Conservation (phyloP, 352 stramenopile genomes). For the Globisporangium cylindrosporum region DNA sequence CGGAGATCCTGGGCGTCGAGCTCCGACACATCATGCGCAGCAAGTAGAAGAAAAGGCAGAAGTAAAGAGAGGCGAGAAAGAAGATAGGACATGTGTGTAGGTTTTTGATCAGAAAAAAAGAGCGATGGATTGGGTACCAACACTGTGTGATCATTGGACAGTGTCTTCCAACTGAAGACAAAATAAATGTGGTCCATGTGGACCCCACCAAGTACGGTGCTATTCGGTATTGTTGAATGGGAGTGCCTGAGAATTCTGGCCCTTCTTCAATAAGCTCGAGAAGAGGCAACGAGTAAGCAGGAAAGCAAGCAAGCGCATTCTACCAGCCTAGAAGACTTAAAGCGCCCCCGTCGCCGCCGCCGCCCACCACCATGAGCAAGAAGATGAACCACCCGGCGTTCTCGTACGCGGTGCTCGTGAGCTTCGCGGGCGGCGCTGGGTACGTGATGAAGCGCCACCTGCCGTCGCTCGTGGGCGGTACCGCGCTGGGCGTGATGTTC, state of each 20-base stretch:
- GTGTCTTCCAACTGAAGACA: neutral
- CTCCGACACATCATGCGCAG: slow-evolving; percentile 83
- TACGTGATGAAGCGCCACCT: slow-evolving; percentile 62
- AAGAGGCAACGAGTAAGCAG: neutral
- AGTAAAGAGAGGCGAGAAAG: neutral
- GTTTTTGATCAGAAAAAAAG: neutral
- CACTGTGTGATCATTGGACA: no score
- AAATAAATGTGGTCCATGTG: neutral
- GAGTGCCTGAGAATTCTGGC: neutral
- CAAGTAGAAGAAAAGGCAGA: slow-evolving; percentile 34
- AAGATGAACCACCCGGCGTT: slow-evolving; percentile 62
- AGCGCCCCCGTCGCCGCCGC: neutral
- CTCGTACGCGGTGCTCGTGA: slow-evolving; percentile 66
- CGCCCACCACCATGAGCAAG: slow-evolving; percentile 25
- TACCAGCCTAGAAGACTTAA: neutral
- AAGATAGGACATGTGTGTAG: neutral
- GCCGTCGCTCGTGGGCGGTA: slow-evolving; percentile 66
- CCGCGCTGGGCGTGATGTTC: slow-evolving; percentile 58
- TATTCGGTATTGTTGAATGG: neutral
- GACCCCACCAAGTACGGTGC: neutral
- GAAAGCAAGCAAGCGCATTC: neutral
- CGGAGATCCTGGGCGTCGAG: slow-evolving; percentile 81
- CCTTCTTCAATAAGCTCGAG: neutral
- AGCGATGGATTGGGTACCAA: neutral
- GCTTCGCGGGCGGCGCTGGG: slow-evolving; percentile 51